phyloP scores from a whole-genome alignment of 352 stramenopile genomes.

The Pythium brassicae region DNA sequence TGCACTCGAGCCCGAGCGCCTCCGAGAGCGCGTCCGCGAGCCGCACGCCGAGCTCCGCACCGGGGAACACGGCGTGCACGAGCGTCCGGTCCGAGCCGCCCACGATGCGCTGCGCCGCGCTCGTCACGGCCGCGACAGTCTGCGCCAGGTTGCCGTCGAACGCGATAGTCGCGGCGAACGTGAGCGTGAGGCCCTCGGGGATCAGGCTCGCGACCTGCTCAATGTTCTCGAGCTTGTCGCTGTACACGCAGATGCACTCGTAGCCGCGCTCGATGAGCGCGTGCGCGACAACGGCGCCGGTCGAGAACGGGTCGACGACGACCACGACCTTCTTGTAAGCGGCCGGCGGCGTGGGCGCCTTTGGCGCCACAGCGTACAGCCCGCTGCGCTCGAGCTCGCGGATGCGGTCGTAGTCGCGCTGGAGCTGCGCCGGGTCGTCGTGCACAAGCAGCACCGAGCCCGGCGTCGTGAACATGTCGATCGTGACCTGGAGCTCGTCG shows the following conservation, averaged over 20 bases:
- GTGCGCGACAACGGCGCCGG: slow-evolving; percentile 92
- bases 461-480: slow-evolving; percentile 91
- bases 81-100: slow-evolving; percentile 13
- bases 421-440: slow-evolving; percentile 64
- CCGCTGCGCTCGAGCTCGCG: slow-evolving; percentile 77
- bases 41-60: slow-evolving; percentile 91
- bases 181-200: slow-evolving; percentile 66
- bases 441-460: slow-evolving; percentile 83
- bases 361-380: slow-evolving; percentile 44
- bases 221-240: slow-evolving; percentile 78
- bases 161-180: slow-evolving; percentile 74
- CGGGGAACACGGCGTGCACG: slow-evolving; percentile 86
- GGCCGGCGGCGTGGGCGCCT: slow-evolving; percentile 2
- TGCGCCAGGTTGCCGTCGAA: slow-evolving; percentile 46
- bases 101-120: slow-evolving; percentile 30
- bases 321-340: slow-evolving; percentile 74
- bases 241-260: slow-evolving; percentile 87
- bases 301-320: slow-evolving; percentile 96
- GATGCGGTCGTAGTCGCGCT: slow-evolving; percentile 80
- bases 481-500: slow-evolving; percentile 57
- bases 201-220: slow-evolving; percentile 75
- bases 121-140: slow-evolving; percentile 44
- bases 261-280: slow-evolving; percentile 88
- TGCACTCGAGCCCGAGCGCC: slow-evolving; percentile 80
- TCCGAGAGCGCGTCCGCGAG: slow-evolving; percentile 89